Evolutionary conservation across 345 rosid genomes (phyloP).

Genomic region (Syzygium oleosum): DNA sequence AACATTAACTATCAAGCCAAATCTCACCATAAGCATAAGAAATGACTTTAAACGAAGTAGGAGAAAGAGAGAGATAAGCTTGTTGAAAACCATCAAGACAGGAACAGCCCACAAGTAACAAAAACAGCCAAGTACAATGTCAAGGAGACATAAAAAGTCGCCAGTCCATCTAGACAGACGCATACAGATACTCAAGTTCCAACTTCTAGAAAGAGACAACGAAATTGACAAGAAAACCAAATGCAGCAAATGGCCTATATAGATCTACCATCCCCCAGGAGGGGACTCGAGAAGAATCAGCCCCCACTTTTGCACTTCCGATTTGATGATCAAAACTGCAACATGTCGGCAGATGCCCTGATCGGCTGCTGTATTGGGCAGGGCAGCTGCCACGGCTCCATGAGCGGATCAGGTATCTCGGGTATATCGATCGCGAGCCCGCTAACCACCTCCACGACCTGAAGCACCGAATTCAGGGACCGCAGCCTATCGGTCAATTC

Average conservation of each 20-base stretch:
- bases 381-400: slow-evolving; percentile 60
- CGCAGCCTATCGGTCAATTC: slow-evolving; percentile 63
- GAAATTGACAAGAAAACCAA: not conserved
- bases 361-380: slow-evolving; percentile 41
- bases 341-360: slow-evolving; percentile 40
- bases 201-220: not conserved
- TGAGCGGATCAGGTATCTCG: slow-evolving; percentile 50
- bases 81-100: not conserved
- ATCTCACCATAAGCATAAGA: not conserved
- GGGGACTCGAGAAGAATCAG: not conserved
- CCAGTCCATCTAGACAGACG: not conserved
- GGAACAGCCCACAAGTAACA: not conserved
- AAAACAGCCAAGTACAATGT: not conserved
- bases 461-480: slow-evolving; percentile 26
- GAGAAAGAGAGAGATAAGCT: not conserved
- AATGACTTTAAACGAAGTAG: not conserved
- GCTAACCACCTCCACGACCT: slow-evolving; percentile 45
- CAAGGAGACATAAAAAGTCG: not conserved
- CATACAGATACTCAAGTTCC: not conserved
- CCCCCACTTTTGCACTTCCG: not conserved
- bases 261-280: not conserved
- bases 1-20: not conserved
- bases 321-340: not conserved
- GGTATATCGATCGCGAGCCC: slow-evolving; percentile 59
- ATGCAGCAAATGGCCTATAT: not conserved